Evolutionary conservation across 768 basidiomycete species (phyloP).

Genomic region (Aureoboletus auriporus): DNA sequence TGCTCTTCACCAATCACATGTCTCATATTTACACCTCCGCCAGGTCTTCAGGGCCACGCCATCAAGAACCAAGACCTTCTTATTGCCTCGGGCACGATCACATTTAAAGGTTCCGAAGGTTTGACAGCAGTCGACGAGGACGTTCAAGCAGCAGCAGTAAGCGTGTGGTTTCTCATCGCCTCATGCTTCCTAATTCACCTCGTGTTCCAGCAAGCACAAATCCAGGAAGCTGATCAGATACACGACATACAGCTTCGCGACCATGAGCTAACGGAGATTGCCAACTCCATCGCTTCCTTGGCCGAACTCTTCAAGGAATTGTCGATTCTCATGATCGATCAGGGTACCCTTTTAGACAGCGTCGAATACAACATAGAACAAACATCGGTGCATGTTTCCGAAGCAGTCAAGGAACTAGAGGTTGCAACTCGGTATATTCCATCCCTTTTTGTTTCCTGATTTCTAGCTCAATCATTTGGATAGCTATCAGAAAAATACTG

Average conservation of each 20-base stretch:
- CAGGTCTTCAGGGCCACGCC: slow-evolving; percentile 95
- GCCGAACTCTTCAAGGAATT: slow-evolving; percentile 97
- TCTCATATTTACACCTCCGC: slow-evolving; percentile 13
- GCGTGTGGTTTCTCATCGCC: slow-evolving; percentile 31
- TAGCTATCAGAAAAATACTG: slow-evolving; percentile 93
- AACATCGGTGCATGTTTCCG: slow-evolving; percentile 74
- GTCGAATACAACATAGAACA: slow-evolving; percentile 98
- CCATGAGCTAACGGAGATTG: slow-evolving; percentile 83
- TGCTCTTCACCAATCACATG: slow-evolving; percentile 15
- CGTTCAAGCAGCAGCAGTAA: slow-evolving; percentile 78
- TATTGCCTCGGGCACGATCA: slow-evolving; percentile 82
- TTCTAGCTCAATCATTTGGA: not conserved
- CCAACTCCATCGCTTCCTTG: slow-evolving; percentile 84
- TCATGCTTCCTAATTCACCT: slow-evolving; percentile 9
- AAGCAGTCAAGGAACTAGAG: slow-evolving; percentile 81
- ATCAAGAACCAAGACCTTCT: slow-evolving; percentile 95
- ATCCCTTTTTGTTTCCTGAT: not conserved
- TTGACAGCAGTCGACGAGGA: slow-evolving; percentile 89
- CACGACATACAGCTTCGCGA: slow-evolving; percentile 46
- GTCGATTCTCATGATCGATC: slow-evolving; percentile 90
- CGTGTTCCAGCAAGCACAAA: slow-evolving; percentile 29
- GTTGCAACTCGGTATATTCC: slow-evolving; percentile 70
- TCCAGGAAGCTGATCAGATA: slow-evolving; percentile 34
- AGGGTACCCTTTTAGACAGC: slow-evolving; percentile 94
- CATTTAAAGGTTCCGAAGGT: slow-evolving; percentile 77